Evolutionary conservation across 192 early-diverging fungal species (phyloP).

Genomic region (Glomus cerebriforme): DNA sequence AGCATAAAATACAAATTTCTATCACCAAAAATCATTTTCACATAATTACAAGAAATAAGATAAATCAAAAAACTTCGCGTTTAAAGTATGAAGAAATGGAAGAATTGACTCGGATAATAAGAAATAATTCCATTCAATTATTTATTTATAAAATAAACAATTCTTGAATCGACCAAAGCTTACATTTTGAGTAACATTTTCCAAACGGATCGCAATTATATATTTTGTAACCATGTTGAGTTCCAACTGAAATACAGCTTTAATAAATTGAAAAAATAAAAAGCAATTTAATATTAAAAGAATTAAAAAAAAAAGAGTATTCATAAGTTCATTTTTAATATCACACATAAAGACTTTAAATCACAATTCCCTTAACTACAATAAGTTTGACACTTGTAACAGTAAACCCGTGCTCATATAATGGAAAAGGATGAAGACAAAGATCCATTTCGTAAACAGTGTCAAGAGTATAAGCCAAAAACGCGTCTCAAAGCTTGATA

Average conservation of each 20-base stretch:
- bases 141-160: neutral
- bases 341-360: neutral
- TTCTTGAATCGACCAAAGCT: slow-evolving; percentile 16
- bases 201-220: slow-evolving; percentile 98
- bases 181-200: slow-evolving; percentile 87
- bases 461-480: neutral
- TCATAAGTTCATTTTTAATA: neutral
- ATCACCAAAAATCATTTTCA: neutral
- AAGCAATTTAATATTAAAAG: neutral
- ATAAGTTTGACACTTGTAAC: neutral
- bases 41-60: neutral
- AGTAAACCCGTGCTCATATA: slow-evolving; percentile 14
- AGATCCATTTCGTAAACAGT: neutral
- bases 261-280: slow-evolving; percentile 20
- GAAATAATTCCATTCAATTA: neutral
- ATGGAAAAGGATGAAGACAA: neutral
- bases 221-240: slow-evolving; percentile 86
- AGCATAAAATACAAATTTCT: neutral
- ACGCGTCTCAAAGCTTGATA: neutral
- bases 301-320: neutral
- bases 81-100: neutral
- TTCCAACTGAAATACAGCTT: slow-evolving; percentile 89
- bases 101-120: neutral
- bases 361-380: neutral
- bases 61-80: neutral